Evolutionary conservation across 169 alveolate species (phyloP).

Genomic region (Perkinsus marinus): DNA sequence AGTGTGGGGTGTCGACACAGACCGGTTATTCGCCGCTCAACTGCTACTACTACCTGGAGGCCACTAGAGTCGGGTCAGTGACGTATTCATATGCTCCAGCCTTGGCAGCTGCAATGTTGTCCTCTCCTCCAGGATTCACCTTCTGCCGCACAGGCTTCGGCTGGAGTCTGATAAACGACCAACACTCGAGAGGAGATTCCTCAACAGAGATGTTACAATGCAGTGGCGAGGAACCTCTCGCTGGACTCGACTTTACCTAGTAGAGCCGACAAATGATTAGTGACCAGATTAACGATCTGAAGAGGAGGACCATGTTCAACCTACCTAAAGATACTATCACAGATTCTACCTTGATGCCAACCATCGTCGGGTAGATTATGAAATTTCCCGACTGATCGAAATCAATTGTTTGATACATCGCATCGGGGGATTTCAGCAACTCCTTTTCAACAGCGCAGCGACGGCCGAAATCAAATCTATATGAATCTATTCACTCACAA

Average conservation of each 20-base stretch:
- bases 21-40: neutral
- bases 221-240: conserved; percentile 38
- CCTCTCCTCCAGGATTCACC: neutral
- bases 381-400: conserved; percentile 86
- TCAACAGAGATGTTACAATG: no score
- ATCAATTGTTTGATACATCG: conserved; percentile 42
- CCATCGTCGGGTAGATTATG: conserved; percentile 72
- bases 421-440: conserved; percentile 47
- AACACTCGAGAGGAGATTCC: no score
- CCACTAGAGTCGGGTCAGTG: neutral
- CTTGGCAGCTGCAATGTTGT: neutral
- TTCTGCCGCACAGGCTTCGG: neutral
- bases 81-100: neutral
- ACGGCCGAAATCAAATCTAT: conserved; percentile 68
- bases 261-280: conserved; percentile 36
- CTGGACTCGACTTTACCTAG: conserved; percentile 13
- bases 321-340: neutral
- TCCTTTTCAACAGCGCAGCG: conserved; percentile 79
- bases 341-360: conserved; percentile 75
- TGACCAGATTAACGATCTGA: conserved; percentile 36
- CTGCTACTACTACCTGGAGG: neutral
- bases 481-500: neutral
- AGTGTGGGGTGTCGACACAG: no score
- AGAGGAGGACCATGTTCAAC: neutral
- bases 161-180: neutral